Evolutionary conservation across 2,329 filamentous ascomycete species (phyloP).

Genomic region (Fusarium lyarnte): DNA sequence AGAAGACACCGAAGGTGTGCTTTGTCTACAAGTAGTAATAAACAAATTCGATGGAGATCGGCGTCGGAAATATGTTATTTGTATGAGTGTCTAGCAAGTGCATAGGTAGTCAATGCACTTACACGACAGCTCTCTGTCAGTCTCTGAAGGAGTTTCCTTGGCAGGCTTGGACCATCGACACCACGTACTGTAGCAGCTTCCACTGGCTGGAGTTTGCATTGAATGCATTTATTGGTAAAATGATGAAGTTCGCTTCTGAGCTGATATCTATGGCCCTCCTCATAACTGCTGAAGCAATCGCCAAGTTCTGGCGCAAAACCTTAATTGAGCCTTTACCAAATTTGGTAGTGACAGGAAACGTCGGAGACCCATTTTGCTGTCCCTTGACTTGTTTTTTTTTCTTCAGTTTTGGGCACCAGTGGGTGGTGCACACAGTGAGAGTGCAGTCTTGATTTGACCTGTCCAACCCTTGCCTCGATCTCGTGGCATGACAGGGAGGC

Average conservation of each 20-base stretch:
- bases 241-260: not conserved
- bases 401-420: not conserved
- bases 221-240: not conserved
- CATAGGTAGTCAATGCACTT: not conserved
- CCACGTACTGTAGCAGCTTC: not conserved
- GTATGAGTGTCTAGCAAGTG: not conserved
- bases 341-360: constrained; percentile 18
- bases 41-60: not conserved
- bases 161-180: not conserved
- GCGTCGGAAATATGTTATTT: not conserved
- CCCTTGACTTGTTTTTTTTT: not conserved
- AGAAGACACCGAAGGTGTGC: not conserved
- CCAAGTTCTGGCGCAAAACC: not conserved
- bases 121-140: not conserved
- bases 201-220: not conserved
- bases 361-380: not conserved
- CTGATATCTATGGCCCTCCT: not conserved
- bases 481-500: constrained; percentile 22
- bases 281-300: not conserved
- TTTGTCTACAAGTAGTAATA: not conserved
- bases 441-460: not conserved
- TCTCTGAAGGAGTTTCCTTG: not conserved
- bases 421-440: not conserved
- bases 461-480: constrained; percentile 27
- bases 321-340: not conserved